Base-by-base conservation (phyloP, 352 stramenopile species). In the Phytopythium litorale region DNA sequence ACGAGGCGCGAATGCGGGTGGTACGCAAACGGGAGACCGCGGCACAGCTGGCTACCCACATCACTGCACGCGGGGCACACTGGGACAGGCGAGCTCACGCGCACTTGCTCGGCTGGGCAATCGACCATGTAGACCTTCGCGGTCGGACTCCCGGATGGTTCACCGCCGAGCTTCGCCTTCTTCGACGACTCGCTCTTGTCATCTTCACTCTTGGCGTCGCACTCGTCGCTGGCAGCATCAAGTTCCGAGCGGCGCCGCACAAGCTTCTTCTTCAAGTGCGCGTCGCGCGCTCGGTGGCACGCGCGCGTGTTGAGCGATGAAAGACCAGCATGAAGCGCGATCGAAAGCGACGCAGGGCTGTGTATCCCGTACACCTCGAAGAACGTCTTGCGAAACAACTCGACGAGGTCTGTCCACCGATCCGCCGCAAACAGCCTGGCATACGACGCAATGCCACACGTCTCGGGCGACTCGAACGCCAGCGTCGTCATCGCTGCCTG, bases 1-100 rank as follows among this genome's bases (percentile, higher is more conserved):
- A 96, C 76, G 30, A 96, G 70, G 38, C 84, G 73, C 46, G 87
- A 94, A 64, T 92, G 87, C n/a, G 87, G 80, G 46, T 94, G 87
- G 54, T 91, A 88, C 25, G 82, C 81, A 51, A 92, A 90, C 21
- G 87, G 87, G 7, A 96, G 62, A 1, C 62, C 63, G 37, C 51
- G 38, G 54, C 76, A 88, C 19, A 94, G 63, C 37, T 81, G 75
- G 28, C 80, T 84, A 23, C 85, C 85, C 9, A 92, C 60, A 12
- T 88, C 79, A 48, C 79, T 91, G 66, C 87, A 96, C 38, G 79
- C 78, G 13, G 87, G 87, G 54, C 87, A 96, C 35, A 90, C 65
- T 16, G 84, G 73, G 19, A 88, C 75, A 19, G 62, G 53, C 21
- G 53, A 58, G 53, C 53, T 37, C 53, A 58, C 53, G 13, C 53